These are phyloP conservation scores for Malania oleifera DNA, from an alignment of 164 flowering plant genomes.

Conservation along the genomic window DNA sequence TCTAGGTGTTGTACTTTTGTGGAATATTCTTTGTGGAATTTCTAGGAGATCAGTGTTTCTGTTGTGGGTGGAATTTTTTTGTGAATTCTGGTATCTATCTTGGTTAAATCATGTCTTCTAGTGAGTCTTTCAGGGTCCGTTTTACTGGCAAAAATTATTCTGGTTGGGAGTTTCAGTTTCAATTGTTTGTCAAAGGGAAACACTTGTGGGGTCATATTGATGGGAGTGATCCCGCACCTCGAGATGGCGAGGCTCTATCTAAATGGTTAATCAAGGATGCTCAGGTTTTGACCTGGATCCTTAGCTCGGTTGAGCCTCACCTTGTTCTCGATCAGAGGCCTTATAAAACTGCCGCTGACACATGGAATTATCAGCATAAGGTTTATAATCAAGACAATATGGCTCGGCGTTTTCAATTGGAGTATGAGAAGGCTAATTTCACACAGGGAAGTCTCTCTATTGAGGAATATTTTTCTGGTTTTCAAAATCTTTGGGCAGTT, in stretches of 20 bases:
- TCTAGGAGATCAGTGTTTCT: too few species aligned
- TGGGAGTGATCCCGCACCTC: background rate
- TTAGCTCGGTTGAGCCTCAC: background rate
- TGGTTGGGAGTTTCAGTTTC: background rate
- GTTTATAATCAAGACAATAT: background rate
- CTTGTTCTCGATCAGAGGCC: background rate
- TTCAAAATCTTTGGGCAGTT: conserved; percentile 1
- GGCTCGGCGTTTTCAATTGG: background rate
- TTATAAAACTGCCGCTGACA: background rate
- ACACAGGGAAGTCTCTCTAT: background rate
- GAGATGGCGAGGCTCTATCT: background rate
- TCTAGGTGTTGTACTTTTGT: too few species aligned
- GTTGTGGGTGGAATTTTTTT: too few species aligned
- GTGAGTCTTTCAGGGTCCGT: background rate
- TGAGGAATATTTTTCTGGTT: conserved; percentile 4
- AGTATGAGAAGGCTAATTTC: conserved; percentile 4
- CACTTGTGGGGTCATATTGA: conserved; percentile 3
- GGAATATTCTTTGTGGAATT: too few species aligned
- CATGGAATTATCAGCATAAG: background rate
- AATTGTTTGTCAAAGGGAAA: conserved; percentile 1
- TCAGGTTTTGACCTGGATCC: background rate
- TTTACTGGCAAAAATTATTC: background rate
- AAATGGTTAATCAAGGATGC: background rate
- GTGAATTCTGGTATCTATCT: too few species aligned
- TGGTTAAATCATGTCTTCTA: background rate